Evolutionary conservation across 345 rosid genomes (phyloP), one percentile per base, ranked within the genome.

Genomic region (Moricandia moricandioides): DNA sequence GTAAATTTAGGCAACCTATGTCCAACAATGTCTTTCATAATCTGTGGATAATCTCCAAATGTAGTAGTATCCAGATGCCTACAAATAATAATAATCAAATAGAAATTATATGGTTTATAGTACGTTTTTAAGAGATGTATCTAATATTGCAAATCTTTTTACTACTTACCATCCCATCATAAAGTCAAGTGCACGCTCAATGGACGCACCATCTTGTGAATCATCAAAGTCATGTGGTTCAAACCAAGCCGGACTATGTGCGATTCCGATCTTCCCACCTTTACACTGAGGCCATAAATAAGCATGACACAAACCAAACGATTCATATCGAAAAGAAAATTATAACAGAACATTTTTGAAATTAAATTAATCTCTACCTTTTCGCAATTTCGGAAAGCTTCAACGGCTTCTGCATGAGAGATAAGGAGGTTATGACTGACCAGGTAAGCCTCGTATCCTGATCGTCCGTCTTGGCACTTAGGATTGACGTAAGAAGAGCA

Each of bases 1-100:
- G 86, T 81, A 80, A 84, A 86, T 16, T 63, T 62, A 1, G 88
- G 85, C 34, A 84, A 62, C 54, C 88, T 66, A n/a, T 62, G 39
- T 10, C 84, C 82, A n/a, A 85, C 84, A 40, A 72, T 66, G 3
- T 54, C 45, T 27, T 61, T 66, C 88, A 85, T 85, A 5, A 31
- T 73, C 45, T 71, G 26, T 7, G 86, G 88, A 55, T 85, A 85
- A 8, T 82, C 79, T 8, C 88, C 86, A 24, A 16, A 66, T 1
- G 72, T 82, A 17, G 84, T 55, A 17, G 86, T 79, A 24, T 80
- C 68, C 35, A 80, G 7, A 57, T 65, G 72, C 88, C 86, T 83
- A 29, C 3, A 65, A 16, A 73, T 39, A 39, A 39, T 39, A 39
- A 29, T 29, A 29, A 54, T 34, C 4, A 63, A 26, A 56, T 13